Conservation (phyloP, 2,329 filamentous ascomycete species). For the Fusarium nelsonii region DNA sequence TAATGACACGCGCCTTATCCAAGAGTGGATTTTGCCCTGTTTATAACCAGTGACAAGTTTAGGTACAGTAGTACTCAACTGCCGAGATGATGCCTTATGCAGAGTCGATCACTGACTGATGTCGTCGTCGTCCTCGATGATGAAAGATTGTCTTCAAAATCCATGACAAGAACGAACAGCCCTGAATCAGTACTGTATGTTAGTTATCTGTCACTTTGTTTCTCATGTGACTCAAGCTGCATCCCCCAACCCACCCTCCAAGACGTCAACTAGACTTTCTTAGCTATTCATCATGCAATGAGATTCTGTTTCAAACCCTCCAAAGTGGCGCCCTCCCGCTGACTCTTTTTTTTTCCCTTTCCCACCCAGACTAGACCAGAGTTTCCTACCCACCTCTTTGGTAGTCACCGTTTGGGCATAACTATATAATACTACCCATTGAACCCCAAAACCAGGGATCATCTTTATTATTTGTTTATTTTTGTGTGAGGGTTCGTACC, state of each 20-base stretch:
- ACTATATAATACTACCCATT: not conserved
- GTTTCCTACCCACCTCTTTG: slow-evolving; percentile 3
- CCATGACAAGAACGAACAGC: too few relatives aligned
- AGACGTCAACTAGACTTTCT: not conserved
- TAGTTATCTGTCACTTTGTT: too few relatives aligned
- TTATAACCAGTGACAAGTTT: not conserved
- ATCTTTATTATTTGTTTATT: not conserved
- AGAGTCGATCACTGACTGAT: slow-evolving; percentile 12
- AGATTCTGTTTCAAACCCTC: slow-evolving; percentile 20
- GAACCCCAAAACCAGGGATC: not conserved
- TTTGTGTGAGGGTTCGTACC: not conserved
- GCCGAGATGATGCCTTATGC: slow-evolving; percentile 21
- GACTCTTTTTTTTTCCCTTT: slow-evolving; percentile 5
- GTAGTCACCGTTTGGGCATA: slow-evolving; percentile 32
- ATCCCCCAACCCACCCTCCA: slow-evolving; percentile 6
- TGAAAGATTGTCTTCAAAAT: not conserved
- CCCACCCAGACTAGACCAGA: not conserved
- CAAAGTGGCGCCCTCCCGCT: slow-evolving; percentile 32
- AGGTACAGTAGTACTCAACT: slow-evolving; percentile 20
- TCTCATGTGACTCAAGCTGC: slow-evolving; percentile 34
- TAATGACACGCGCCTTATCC: slow-evolving; percentile 9
- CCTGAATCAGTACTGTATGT: too few relatives aligned
- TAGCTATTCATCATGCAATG: not conserved
- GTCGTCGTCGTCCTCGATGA: slow-evolving; percentile 13
- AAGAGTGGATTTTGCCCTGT: not conserved